Conservation (phyloP, 2,329 filamentous ascomycete genomes). For the Trichophyton equinum region DNA sequence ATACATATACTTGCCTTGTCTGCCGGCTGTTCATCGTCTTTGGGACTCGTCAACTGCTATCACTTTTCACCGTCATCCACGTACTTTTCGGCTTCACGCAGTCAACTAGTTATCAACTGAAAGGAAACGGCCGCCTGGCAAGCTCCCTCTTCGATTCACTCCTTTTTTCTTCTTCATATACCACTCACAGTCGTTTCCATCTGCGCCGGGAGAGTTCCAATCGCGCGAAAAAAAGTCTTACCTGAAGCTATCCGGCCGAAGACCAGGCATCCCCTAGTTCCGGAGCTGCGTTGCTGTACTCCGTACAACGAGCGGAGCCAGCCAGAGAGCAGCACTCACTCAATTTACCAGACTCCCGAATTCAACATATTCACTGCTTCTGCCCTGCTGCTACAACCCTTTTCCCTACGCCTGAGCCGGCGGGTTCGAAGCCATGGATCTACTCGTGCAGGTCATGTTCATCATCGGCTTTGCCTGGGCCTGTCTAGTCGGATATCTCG, state of each 20-base stretch:
- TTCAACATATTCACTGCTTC: too few relatives aligned
- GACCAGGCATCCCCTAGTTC: background rate
- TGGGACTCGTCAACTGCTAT: background rate
- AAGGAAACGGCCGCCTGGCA: too few relatives aligned
- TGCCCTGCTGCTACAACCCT: too few relatives aligned
- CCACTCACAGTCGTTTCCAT: background rate
- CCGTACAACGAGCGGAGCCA: too few relatives aligned
- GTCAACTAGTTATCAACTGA: too few relatives aligned
- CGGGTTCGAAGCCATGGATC: slow-evolving; percentile 9
- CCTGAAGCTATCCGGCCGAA: background rate
- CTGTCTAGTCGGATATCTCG: slow-evolving; percentile 14
- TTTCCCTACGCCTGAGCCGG: background rate
- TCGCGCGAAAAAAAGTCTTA: background rate
- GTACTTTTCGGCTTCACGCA: too few relatives aligned
- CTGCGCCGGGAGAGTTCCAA: background rate
- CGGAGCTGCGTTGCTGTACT: too few relatives aligned
- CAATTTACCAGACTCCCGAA: too few relatives aligned
- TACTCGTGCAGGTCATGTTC: slow-evolving; percentile 12
- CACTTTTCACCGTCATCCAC: too few relatives aligned
- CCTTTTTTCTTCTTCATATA: background rate
- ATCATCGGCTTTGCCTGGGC: slow-evolving; percentile 13
- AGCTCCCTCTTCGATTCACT: background rate
- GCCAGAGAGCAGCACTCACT: too few relatives aligned
- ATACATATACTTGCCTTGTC: background rate
- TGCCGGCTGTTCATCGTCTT: too few relatives aligned